Evolutionary conservation across 805 yeast species (phyloP).

Genomic region (Starmerella lactis-condensi): DNA sequence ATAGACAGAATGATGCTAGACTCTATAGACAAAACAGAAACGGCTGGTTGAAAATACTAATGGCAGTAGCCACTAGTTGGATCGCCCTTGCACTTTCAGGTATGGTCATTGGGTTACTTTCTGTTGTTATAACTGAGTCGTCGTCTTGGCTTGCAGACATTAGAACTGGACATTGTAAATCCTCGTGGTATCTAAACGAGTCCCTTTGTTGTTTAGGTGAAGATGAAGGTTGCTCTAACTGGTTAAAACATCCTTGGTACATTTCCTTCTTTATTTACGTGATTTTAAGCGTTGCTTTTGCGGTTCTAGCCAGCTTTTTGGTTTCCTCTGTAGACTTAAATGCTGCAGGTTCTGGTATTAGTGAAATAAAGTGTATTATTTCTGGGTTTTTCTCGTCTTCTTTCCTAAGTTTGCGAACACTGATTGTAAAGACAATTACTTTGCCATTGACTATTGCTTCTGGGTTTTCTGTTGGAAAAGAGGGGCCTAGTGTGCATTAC

Average conservation of each 20-base stretch:
- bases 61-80: conserved; percentile 38
- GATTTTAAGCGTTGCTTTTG: conserved; percentile 39
- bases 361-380: conserved; percentile 87
- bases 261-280: conserved; percentile 38
- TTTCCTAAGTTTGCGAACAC: conserved; percentile 55
- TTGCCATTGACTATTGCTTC: conserved; percentile 83
- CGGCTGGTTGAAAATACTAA: background rate
- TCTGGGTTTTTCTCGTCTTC: conserved; percentile 71
- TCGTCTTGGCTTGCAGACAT: conserved; percentile 75
- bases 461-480: conserved; percentile 88
- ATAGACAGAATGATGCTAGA: conserved; percentile 17
- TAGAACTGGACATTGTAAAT: conserved; percentile 59
- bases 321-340: conserved; percentile 62
- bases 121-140: conserved; percentile 60
- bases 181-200: conserved; percentile 49
- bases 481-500: conserved; percentile 95
- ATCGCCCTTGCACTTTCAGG: conserved; percentile 62
- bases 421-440: conserved; percentile 57
- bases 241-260: conserved; percentile 45
- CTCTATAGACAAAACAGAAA: conserved; percentile 4
- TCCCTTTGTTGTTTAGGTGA: conserved; percentile 70
- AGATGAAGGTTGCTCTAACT: conserved; percentile 33
- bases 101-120: conserved; percentile 56
- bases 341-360: conserved; percentile 95
- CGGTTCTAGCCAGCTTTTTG: conserved; percentile 43